These are phyloP conservation scores for Vitis labrusca DNA, from an alignment of 164 flowering plant genomes.

Conservation along the genomic window DNA sequence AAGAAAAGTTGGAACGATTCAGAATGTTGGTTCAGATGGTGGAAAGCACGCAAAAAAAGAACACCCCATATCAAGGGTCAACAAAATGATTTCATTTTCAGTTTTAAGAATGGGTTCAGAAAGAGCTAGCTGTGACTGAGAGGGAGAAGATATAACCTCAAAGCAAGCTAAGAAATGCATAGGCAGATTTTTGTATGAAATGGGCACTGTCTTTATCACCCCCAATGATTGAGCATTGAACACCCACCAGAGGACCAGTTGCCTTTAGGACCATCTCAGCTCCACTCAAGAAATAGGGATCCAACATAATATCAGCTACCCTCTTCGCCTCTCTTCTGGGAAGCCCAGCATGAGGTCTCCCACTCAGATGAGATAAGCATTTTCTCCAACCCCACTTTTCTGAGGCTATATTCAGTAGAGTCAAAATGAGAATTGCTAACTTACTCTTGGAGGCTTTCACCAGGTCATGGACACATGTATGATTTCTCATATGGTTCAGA, in stretches of 20 bases:
- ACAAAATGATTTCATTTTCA: neutral
- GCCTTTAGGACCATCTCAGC: slow-evolving; percentile 37
- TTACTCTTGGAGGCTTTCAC: slow-evolving; percentile 32
- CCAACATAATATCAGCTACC: slow-evolving; percentile 37
- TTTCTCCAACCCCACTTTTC: slow-evolving; percentile 34
- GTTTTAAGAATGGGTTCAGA: slow-evolving; percentile 5
- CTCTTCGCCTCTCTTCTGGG: slow-evolving; percentile 36
- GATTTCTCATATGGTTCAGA: slow-evolving; percentile 34
- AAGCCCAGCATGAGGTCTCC: slow-evolving; percentile 36
- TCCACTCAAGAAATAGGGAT: slow-evolving; percentile 47
- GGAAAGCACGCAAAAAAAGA: slow-evolving; percentile 1
- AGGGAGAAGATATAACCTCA: slow-evolving; percentile 11
- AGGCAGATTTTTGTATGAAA: slow-evolving; percentile 55
- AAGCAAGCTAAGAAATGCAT: slow-evolving; percentile 30
- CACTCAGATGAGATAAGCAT: slow-evolving; percentile 52
- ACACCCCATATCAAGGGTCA: neutral
- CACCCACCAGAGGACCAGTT: slow-evolving; percentile 48
- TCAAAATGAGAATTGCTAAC: slow-evolving; percentile 35
- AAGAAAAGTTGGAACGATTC: slow-evolving; percentile 10
- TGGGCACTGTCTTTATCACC: slow-evolving; percentile 40
- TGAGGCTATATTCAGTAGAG: slow-evolving; percentile 43
- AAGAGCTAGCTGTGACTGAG: slow-evolving; percentile 1
- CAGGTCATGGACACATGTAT: slow-evolving; percentile 27
- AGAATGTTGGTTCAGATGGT: slow-evolving; percentile 8
- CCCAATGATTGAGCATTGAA: slow-evolving; percentile 28